Base-by-base conservation (phyloP, 2,329 filamentous ascomycete genomes). In the Cladosporium sp. region DNA sequence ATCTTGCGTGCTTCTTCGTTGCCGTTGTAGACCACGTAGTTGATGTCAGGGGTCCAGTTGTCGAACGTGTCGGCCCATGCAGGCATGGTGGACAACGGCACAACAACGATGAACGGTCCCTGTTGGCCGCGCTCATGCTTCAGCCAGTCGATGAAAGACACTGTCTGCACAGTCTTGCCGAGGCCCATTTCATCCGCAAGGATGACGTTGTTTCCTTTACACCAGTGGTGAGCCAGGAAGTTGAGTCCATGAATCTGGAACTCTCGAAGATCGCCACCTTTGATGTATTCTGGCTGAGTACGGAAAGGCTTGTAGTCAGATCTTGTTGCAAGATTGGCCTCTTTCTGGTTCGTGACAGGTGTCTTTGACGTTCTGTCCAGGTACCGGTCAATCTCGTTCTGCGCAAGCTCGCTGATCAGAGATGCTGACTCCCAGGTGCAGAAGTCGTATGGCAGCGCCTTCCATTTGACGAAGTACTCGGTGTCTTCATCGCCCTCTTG, bases 41-140 rank as follows among this genome's bases (percentile, higher is more conserved):
- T 98, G 68, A 98, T 80, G 75, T 98, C 94, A 0, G 95, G 95
- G 2, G 95, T 89, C 95, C 95, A 99, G 69, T 91, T 84, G 78
- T 97, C 95, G 79, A 99, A 97, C 0, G 95, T 99, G 74, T 99
- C 95, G 55, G 92, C 95, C 95, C 95, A 99, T 2, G 95, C 93
- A 7, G 95, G 94, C 81, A 99, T 97, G 57, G 96, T 97, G 67
- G 94, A 98, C 28, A 99, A 85, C 31, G 95, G 95, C 8, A 97
- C 95, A n/a, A 98, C 92, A 67, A 98, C 94, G 52, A 99, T 87
- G 75, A 97, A 98, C 0, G 95, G 95, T 0, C 95, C 95, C 78
- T 98, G 91, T 77, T 99, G 95, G 59, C 85, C 85, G 70, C 94
- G 88, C 66, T 93, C 89, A 78, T 98, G 94, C 64, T 92, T 91